Evolutionary conservation across 768 basidiomycete species (phyloP), one percentile per base, ranked within the genome.

Genomic region (Mycena capillaripes): DNA sequence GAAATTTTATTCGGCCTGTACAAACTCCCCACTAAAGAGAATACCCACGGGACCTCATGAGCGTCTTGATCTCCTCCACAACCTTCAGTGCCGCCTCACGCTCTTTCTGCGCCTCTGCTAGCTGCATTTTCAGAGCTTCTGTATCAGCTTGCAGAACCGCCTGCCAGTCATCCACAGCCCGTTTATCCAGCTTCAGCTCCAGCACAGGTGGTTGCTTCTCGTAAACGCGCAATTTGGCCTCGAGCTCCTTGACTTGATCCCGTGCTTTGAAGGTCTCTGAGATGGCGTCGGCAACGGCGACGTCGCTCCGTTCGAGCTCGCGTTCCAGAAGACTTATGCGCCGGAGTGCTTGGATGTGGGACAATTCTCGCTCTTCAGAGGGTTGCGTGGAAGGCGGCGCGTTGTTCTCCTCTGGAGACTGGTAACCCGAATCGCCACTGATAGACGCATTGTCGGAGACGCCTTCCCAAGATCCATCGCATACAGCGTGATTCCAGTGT

Each of bases 251-350:
- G n/a, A 76, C 58, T 46, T 66, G 71, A 34, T 69, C 71, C 57
- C 71, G 69, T 66, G 76, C 76, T 21, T 38, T 65, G 62, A 77
- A 75, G 14, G 76, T 75, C 61, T 77, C 68, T 4, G 64, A 69
- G 53, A 77, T 75, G n/a, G 76, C 76, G 3, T 75, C 74, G 7
- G 57, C 61, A 34, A 70, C 70, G 25, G 76, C 76, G 58, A 66
- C 57, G 42, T 77, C 76, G 55, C 76, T 71, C 11, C 74, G 68
- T n/a, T 75, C 76, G 34, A 77, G 75, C 50, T 73, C 76, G 30
- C 69, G 71, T 68, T 76, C 72, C 11, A 77, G 70, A n/a, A 70
- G 57, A n/a, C 66, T 55, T 23, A 75, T 73, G 16, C 73, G 76
- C 10, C 72, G 69, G 7, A 75, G 50, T 7, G 70, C 70, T 46